Evolutionary conservation across 2,329 filamentous ascomycete genomes (phyloP), one percentile per base, ranked within the genome.

Genomic region (Ophiostoma fasciatum): DNA sequence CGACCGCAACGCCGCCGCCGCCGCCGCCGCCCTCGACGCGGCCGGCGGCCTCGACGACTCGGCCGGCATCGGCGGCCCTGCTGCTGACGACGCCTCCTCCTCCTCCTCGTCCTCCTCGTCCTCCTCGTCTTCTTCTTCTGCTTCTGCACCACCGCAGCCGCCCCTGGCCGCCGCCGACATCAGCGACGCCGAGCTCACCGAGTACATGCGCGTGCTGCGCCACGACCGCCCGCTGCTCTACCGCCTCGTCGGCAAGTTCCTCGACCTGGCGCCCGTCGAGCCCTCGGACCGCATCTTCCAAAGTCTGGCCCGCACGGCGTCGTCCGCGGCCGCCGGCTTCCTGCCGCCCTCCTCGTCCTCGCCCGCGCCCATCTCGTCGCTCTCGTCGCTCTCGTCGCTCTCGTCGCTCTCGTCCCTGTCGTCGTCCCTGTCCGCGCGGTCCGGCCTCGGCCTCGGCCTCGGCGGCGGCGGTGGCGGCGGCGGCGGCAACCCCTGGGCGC

Each of bases 261-360:
- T 79, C 34, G 74, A 78, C 46, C 63, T 79, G 13, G 68, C 69
- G 2, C 71, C 71, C 1, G 49, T 75, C 15, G 54, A 54, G 42
- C 51, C 48, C 9, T 42, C 20, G 11, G 37, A 28, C 39, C 34
- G 33, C 32, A 23, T 40, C 28, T 34, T 35, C 20, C 37, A 40
- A 39, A 40, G n/a, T 36, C 39, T 46, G 5, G 27, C 21, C n/a
- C 35, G 32, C 25, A 27, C 35, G 25, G 48, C 35, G 50, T 49
- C 13, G 46, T 52, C 21, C 51, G 49, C 21, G 40, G 53, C 22
- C 39, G 49, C 26, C 37, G 33, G 28, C 7, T 32, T 35, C 32
- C 36, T 38, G 8, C 28, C 33, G 9, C 32, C 28, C 4, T 28
- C 31, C 5, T n/a, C n/a, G n/a, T n/a, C n/a, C n/a, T n/a, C n/a